Evolutionary conservation across 176 grass and related monocot species (phyloP).

Genomic region (Pharus latifolius): DNA sequence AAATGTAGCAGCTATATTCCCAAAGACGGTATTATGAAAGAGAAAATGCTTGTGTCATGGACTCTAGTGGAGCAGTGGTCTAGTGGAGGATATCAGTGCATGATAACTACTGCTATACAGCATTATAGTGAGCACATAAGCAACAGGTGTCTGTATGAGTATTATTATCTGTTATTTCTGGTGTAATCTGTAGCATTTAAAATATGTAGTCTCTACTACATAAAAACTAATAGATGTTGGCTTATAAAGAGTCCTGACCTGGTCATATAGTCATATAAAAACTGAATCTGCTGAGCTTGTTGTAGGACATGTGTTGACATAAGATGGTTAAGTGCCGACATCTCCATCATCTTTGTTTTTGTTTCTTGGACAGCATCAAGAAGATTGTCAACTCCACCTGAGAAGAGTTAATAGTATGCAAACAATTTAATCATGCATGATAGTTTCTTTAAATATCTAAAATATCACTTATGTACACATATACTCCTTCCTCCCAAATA

Average conservation of each 20-base stretch:
- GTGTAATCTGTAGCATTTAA: not conserved
- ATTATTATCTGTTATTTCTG: not conserved
- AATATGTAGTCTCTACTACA: not conserved
- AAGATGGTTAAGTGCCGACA: slow-evolving; percentile 89
- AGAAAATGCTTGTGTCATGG: not conserved
- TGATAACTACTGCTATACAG: not conserved
- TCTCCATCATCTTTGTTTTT: slow-evolving; percentile 97
- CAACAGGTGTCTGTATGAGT: not conserved
- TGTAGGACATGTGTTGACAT: slow-evolving; percentile 94
- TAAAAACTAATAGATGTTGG: not conserved
- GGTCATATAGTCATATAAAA: slow-evolving; percentile 81
- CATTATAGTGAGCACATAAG: not conserved
- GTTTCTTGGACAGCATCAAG: slow-evolving; percentile 88
- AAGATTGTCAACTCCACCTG: slow-evolving; percentile 77
- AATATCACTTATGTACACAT: not conserved
- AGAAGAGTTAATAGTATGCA: slow-evolving; percentile 2
- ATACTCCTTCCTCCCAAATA: not conserved
- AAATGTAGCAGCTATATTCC: not conserved
- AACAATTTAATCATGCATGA: not conserved
- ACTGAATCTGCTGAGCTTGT: slow-evolving; percentile 86
- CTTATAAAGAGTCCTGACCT: slow-evolving; percentile 33
- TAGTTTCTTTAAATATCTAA: not conserved
- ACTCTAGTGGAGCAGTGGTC: not conserved
- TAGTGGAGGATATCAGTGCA: too few species aligned
- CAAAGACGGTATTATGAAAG: not conserved